Conservation (phyloP, 1,139 yeast genomes). For the Magnusiomyces tetraspermus region DNA sequence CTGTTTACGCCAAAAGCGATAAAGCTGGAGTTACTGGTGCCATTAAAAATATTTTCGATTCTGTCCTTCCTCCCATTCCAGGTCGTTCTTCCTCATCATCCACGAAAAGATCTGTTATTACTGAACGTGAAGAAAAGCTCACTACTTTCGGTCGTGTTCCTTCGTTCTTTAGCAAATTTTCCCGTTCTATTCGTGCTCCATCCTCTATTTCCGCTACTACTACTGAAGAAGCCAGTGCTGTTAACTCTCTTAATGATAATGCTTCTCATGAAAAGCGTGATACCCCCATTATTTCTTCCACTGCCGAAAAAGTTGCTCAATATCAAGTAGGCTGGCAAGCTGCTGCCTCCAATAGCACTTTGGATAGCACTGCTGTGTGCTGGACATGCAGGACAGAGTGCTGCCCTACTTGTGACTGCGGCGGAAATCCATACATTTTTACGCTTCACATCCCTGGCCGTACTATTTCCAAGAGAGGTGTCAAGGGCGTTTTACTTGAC, state of each 20-base stretch:
- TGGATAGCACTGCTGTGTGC: not conserved
- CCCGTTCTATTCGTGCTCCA: not conserved
- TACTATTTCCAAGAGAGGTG: slow-evolving; percentile 5
- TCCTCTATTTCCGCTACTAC: not conserved
- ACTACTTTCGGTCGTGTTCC: not conserved
- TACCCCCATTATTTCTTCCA: not conserved
- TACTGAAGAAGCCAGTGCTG: not conserved
- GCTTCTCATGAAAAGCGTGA: not conserved
- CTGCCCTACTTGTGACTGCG: not conserved
- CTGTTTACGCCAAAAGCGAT: slow-evolving; percentile 1
- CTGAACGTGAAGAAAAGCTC: not conserved
- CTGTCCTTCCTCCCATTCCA: slow-evolving; percentile 6
- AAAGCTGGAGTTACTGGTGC: slow-evolving; percentile 5
- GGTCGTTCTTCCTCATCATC: not conserved
- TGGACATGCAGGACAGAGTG: slow-evolving; percentile 3
- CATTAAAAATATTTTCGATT: slow-evolving; percentile 8
- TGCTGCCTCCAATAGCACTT: slow-evolving; percentile 7
- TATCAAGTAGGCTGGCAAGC: slow-evolving; percentile 3
- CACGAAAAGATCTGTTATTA: not conserved
- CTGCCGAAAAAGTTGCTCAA: not conserved
- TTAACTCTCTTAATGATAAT: not conserved
- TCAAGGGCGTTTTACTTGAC: not conserved
- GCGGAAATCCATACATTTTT: not conserved
- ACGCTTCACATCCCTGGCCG: not conserved
- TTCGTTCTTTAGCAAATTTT: not conserved